These are phyloP conservation scores for Stylonectria norvegica DNA, from an alignment of 2,329 filamentous ascomycete genomes.

Conservation along the genomic window DNA sequence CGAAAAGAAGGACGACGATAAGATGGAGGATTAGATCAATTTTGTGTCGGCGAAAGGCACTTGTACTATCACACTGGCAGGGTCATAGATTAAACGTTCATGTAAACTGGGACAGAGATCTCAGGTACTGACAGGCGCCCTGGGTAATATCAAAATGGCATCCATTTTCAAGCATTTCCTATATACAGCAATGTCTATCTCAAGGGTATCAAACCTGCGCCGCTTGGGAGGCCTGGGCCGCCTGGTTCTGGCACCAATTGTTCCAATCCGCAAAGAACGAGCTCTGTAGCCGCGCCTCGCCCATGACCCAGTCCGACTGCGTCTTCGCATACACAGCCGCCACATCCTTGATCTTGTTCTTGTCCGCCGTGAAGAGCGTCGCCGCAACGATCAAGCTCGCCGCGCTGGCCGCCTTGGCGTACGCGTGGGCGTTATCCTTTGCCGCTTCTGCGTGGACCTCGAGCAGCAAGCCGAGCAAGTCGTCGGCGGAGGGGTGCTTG, in stretches of 20 bases:
- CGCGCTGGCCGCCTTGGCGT: slow-evolving; percentile 71
- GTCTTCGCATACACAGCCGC: slow-evolving; percentile 63
- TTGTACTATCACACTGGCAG: slow-evolving; percentile 37
- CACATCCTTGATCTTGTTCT: slow-evolving; percentile 50
- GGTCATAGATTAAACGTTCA: slow-evolving; percentile 35
- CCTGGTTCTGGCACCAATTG: slow-evolving; percentile 64
- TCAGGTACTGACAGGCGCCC: slow-evolving; percentile 3
- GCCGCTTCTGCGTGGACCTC: slow-evolving; percentile 67
- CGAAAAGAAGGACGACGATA: slow-evolving; percentile 63
- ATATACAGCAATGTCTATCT: slow-evolving; percentile 5
- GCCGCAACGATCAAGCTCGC: slow-evolving; percentile 66
- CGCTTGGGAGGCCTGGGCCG: slow-evolving; percentile 34
- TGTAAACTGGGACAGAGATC: slow-evolving; percentile 19
- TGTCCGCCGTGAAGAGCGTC: slow-evolving; percentile 54
- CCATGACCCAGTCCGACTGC: slow-evolving; percentile 54
- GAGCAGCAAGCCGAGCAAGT: slow-evolving; percentile 56
- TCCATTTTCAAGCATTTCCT: slow-evolving; percentile 12
- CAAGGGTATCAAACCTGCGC: slow-evolving; percentile 23
- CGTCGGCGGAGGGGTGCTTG: slow-evolving; percentile 40
- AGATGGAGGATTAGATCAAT: slow-evolving; percentile 78
- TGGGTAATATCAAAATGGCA: too few relatives aligned
- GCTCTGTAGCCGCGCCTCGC: slow-evolving; percentile 57
- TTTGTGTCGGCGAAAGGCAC: slow-evolving; percentile 19
- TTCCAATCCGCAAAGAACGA: slow-evolving; percentile 70
- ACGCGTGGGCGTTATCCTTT: slow-evolving; percentile 63